Evolutionary conservation across 768 basidiomycete genomes (phyloP).

Genomic region (Sarcodon aspratus): DNA sequence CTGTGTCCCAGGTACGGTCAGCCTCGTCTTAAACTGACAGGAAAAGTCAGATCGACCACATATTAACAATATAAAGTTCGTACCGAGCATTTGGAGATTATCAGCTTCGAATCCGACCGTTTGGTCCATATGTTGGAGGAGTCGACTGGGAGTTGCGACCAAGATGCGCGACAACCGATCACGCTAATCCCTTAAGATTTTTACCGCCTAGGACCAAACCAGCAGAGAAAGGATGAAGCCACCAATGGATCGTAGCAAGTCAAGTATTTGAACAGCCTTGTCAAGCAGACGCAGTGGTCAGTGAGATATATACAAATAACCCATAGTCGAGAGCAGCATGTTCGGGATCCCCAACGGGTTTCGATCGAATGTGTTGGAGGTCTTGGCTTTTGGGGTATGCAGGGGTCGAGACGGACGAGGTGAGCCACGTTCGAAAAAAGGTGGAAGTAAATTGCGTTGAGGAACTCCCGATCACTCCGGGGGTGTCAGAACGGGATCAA

Average conservation of each 20-base stretch:
- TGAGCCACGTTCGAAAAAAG: too few species aligned
- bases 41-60: background rate
- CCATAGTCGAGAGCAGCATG: too few species aligned
- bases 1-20: conserved; percentile 95
- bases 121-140: conserved; percentile 97
- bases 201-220: too few species aligned
- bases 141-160: conserved; percentile 91
- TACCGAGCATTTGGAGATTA: conserved; percentile 84
- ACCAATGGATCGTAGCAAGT: too few species aligned
- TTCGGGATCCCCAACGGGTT: conserved; percentile 34
- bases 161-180: conserved; percentile 82
- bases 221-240: too few species aligned
- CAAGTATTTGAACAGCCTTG: too few species aligned
- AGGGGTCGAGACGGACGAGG: conserved; percentile 1
- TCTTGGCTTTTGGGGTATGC: conserved; percentile 4
- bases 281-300: too few species aligned
- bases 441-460: too few species aligned
- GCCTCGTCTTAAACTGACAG: conserved; percentile 86
- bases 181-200: conserved; percentile 82
- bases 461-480: too few species aligned
- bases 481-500: too few species aligned
- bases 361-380: conserved; percentile 30
- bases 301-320: too few species aligned
- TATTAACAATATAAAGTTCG: conserved; percentile 15
- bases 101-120: conserved; percentile 89